Evolutionary conservation across 2,329 filamentous ascomycete genomes (phyloP).

Genomic region (Diaporthe capsici): DNA sequence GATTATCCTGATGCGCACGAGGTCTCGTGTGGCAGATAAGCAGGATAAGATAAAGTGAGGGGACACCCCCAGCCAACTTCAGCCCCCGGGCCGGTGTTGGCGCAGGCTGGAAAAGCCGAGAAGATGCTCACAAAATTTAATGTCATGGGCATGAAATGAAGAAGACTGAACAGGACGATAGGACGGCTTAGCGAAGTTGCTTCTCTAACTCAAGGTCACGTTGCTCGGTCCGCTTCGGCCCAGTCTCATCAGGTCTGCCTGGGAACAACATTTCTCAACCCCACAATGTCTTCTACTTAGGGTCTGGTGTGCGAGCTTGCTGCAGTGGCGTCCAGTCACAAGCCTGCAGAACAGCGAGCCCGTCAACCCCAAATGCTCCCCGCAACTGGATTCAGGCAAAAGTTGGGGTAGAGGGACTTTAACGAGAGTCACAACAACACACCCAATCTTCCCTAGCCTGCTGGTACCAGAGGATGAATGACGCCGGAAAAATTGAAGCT

Average conservation of each 20-base stretch:
- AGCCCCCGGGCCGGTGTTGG: too few relatives aligned
- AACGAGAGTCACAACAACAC: neutral
- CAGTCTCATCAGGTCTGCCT: neutral
- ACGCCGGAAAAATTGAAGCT: conserved; percentile 23
- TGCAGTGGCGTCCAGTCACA: conserved; percentile 3
- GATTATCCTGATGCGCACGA: neutral
- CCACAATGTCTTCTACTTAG: neutral
- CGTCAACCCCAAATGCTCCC: neutral
- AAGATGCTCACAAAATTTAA: too few relatives aligned
- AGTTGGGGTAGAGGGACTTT: neutral
- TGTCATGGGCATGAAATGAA: too few relatives aligned
- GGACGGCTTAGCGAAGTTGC: neutral
- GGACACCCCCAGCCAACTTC: neutral
- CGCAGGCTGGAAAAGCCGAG: too few relatives aligned
- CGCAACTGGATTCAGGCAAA: neutral
- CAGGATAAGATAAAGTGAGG: neutral
- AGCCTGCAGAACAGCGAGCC: neutral
- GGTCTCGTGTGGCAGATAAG: neutral
- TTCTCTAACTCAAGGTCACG: neutral
- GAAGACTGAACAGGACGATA: too few relatives aligned
- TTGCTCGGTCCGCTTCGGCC: conserved; percentile 27
- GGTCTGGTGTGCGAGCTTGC: neutral
- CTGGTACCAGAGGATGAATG: neutral
- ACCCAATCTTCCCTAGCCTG: neutral
- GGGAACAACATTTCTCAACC: neutral